Base-by-base conservation (phyloP, 768 basidiomycete species). In the Clitopilus passeckerianus region DNA sequence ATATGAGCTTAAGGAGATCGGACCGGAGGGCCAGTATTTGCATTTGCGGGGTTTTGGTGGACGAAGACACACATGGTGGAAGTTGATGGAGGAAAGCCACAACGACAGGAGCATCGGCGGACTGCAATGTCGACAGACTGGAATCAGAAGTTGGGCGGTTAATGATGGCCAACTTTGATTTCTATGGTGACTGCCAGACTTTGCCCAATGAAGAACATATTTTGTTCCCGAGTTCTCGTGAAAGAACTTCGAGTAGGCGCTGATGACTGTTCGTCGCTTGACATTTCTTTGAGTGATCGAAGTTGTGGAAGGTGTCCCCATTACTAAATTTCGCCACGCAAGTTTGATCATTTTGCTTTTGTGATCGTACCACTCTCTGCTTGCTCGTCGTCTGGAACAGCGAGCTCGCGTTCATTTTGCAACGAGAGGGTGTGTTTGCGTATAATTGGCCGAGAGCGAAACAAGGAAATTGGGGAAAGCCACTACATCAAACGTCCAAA, bases 251-350 rank as follows among this genome's bases (percentile, higher is more conserved):
- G 37, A 5, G 37, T 41, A 41, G n/a, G 37, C 37, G 37, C 37
- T 41, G 37, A 41, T 41, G 37, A 50, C 12, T 50, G 46, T 50
- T 50, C 6, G 53, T 54, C 1, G 53, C 34, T 54, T 54, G 53
- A 54, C 53, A 54, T 54, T 33, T 53, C 22, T 15, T 54, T 35
- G 53, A 54, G 34, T 54, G 53, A 54, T 54, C 27, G 23, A 54
- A 54, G 53, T 53, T 43, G 56, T 37, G 30, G 34, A 65, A 3
- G 37, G 15, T 18, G 37, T 12, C 37, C 46, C 16, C 18, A 50
- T 50, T 50, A 50, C 18, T 22, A 50, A 50, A 60, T 53, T 54
- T 63, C 63, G 60, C 64, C 64, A 65, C 64, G 62, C 54, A 56
- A 53, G 4, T 50, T 50, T 50, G 46, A 50, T 50, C 46, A 37